These are phyloP conservation scores for Aspergillus awamori DNA, from an alignment of 2,329 filamentous ascomycete species.

Conservation along the genomic window DNA sequence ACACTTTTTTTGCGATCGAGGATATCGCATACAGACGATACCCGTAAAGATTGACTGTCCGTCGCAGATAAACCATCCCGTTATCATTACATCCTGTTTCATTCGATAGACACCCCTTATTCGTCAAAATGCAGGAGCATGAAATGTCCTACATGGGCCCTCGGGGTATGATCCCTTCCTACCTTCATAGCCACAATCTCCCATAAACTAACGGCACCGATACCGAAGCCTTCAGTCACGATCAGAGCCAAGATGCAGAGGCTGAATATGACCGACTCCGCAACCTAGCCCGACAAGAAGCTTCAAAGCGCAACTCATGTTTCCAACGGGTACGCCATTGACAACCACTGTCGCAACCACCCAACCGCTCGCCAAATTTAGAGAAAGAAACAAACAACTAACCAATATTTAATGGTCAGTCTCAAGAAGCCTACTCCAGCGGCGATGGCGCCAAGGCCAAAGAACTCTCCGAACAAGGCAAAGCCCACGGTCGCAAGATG, in stretches of 20 bases:
- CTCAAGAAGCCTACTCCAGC: slow-evolving; percentile 76
- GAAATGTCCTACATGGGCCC: slow-evolving; percentile 48
- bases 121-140: slow-evolving; percentile 43
- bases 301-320: slow-evolving; percentile 73
- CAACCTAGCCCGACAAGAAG: slow-evolving; percentile 78
- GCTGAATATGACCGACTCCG: slow-evolving; percentile 91
- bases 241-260: slow-evolving; percentile 68
- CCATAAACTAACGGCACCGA: slow-evolving; percentile 7
- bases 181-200: neutral
- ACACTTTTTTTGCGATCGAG: neutral
- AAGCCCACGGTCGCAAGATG: slow-evolving; percentile 80
- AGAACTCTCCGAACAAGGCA: slow-evolving; percentile 79
- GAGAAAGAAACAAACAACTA: neutral
- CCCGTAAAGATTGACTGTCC: neutral
- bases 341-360: neutral
- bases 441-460: slow-evolving; percentile 87
- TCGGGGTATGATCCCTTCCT: slow-evolving; percentile 35
- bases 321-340: slow-evolving; percentile 64
- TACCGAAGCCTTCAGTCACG: slow-evolving; percentile 71
- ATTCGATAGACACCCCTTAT: neutral
- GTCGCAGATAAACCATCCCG: neutral
- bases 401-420: slow-evolving; percentile 47
- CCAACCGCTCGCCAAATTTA: neutral
- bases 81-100: neutral
- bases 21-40: neutral